These are phyloP conservation scores for Annona squamosa DNA, from an alignment of 164 flowering plant genomes.

Conservation along the genomic window DNA sequence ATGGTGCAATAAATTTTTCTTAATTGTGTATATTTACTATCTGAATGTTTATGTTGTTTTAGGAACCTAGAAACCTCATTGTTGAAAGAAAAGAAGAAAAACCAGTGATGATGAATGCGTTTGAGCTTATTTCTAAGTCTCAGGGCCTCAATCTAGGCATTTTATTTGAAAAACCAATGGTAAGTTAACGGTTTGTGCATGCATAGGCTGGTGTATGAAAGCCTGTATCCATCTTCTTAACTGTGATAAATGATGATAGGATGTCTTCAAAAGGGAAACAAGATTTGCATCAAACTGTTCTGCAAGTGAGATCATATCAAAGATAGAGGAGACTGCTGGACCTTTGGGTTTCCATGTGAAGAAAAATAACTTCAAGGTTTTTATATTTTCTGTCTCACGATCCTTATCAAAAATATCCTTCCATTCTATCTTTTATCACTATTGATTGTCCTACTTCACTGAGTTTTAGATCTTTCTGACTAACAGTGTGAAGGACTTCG, in stretches of 20 bases:
- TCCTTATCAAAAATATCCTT: neutral
- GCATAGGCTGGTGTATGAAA: neutral
- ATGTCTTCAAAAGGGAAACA: slow-evolving; percentile 84
- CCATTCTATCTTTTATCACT: neutral
- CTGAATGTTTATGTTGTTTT: neutral
- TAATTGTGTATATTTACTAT: neutral
- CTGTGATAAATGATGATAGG: slow-evolving; percentile 30
- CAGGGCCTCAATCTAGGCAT: slow-evolving; percentile 88
- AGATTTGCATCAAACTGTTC: slow-evolving; percentile 85
- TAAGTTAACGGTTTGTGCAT: slow-evolving; percentile 14
- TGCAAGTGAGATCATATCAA: slow-evolving; percentile 79
- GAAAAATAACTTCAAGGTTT: slow-evolving; percentile 87
- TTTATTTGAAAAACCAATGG: slow-evolving; percentile 90
- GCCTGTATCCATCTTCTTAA: neutral
- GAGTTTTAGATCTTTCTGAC: neutral
- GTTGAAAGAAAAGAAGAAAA: slow-evolving; percentile 82
- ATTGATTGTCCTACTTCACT: neutral
- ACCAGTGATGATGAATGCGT: slow-evolving; percentile 88
- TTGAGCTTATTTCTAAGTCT: slow-evolving; percentile 89
- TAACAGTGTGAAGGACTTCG: neutral
- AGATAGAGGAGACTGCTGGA: slow-evolving; percentile 76
- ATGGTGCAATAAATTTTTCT: neutral
- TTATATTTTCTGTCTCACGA: neutral
- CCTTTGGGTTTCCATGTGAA: slow-evolving; percentile 97
- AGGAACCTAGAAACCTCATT: slow-evolving; percentile 68